phyloP scores from a whole-genome alignment of 2,329 filamentous ascomycete species.

The Ophiocordyceps camponoti-rufipedis region DNA sequence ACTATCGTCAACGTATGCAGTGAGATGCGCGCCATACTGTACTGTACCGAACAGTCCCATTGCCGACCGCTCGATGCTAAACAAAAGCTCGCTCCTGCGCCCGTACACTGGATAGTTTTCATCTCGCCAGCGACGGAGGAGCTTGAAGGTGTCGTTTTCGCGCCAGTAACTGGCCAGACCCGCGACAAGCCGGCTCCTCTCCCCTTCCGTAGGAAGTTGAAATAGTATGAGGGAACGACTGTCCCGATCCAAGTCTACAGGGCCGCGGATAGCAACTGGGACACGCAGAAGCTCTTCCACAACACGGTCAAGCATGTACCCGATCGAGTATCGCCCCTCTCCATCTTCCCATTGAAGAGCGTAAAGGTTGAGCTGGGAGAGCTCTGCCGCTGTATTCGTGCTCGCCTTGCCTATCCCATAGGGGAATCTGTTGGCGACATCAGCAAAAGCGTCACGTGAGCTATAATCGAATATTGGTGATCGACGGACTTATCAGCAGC shows the following conservation, averaged over 20 bases:
- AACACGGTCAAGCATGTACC: slow-evolving; percentile 36
- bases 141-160: slow-evolving; percentile 48
- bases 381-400: no score
- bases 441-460: no score
- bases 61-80: slow-evolving; percentile 62
- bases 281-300: slow-evolving; percentile 27
- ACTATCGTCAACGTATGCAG: slow-evolving; percentile 40
- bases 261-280: slow-evolving; percentile 31
- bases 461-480: no score
- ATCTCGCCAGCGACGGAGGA: slow-evolving; percentile 63
- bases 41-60: slow-evolving; percentile 57
- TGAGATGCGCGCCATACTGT: slow-evolving; percentile 70
- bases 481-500: no score
- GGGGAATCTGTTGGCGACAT: no score
- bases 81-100: slow-evolving; percentile 41
- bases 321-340: slow-evolving; percentile 45
- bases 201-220: slow-evolving; percentile 35
- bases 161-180: slow-evolving; percentile 50
- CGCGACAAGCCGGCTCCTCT: slow-evolving; percentile 39
- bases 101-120: slow-evolving; percentile 68
- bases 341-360: slow-evolving; percentile 45
- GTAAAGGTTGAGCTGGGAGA: slow-evolving; percentile 27
- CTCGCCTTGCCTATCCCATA: no score
- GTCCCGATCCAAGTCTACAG: slow-evolving; percentile 40
- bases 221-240: slow-evolving; percentile 47